A percentile compares a stretch with the other conserved stretches of the same genome.
Evolutionary conservation across 2,329 filamentous ascomycete species (phyloP).

Genomic region (Botryotinia convoluta): DNA sequence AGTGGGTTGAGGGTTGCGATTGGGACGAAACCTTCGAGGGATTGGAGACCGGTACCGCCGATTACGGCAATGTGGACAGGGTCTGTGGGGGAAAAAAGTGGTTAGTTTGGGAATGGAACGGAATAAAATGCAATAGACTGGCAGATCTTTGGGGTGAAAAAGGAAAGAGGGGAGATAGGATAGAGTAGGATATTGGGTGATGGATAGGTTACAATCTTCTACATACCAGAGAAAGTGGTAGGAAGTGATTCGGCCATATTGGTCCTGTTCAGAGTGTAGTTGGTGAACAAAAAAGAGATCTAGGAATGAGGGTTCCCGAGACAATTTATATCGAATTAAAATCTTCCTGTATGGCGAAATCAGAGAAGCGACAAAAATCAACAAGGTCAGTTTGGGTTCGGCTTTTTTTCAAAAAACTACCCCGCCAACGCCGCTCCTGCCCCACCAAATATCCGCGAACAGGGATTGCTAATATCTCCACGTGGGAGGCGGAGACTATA

Average conservation of each 20-base stretch:
- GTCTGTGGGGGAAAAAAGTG: conserved; percentile 43
- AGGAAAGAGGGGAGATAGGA: background rate
- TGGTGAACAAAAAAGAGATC: background rate
- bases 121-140: background rate
- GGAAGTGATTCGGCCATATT: conserved; percentile 19
- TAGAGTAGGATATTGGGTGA: background rate
- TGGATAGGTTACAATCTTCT: background rate
- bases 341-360: background rate
- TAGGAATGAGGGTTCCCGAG: no score
- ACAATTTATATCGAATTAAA: background rate
- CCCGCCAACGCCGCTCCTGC: background rate
- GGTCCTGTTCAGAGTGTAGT: background rate
- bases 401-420: conserved; percentile 4
- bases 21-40: conserved; percentile 82
- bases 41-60: conserved; percentile 87
- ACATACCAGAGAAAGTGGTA: conserved; percentile 18
- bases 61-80: conserved; percentile 84
- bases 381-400: background rate
- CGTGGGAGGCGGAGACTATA: background rate
- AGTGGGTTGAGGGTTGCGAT: conserved; percentile 72
- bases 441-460: background rate
- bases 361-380: background rate
- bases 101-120: background rate
- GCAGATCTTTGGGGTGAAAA: background rate
- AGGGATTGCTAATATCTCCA: background rate